Base-by-base conservation (phyloP, 345 rosid species). In the Syzygium oleosum region DNA sequence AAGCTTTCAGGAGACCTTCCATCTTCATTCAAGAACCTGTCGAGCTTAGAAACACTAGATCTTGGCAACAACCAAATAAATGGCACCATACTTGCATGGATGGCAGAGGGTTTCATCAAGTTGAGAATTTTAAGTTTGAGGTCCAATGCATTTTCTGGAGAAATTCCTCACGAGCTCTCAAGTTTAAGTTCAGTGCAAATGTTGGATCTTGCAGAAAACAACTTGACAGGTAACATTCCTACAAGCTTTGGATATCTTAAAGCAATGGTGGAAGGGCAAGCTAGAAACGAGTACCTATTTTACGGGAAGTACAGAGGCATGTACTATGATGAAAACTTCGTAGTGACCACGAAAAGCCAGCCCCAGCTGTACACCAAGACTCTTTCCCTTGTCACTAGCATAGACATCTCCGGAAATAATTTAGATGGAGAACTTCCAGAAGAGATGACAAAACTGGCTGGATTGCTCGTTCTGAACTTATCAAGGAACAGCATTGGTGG, bases 311-410 rank as follows among this genome's bases (percentile, higher is more conserved):
- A 90, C 89, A 61, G 87, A 85, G 90, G 90, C 34, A 16, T 52
- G 3, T 90, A 90, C 88, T 90, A 92, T n/a, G 84, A 92, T 87
- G 94, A 94, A 87, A 94, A 83, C 79, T 88, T 65, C 78, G 85
- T 85, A 16, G 68, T 92, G 86, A 90, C 73, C 59, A 84, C 13
- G 11, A 89, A 94, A 89, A 85, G 89, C 54, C 87, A 87, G 13
- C 46, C 38, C 51, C 92, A 43, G 84, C 85, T 53, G 46, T 93
- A 87, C 89, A 90, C 92, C 88, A 92, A 89, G 86, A 92, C 87
- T n/a, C 92, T 94, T 86, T 91, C 93, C 54, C 91, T 93, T 13
- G 90, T 94, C 80, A 92, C 88, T 7, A 85, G 92, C 94, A 90
- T 91, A 56, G 93, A 93, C 87, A 91, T 92, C 19, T 92, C 93